Evolutionary conservation across 1,284 basidiomycete genomes (phyloP), one percentile per base, ranked within the genome.

Genomic region (Cryptococcus sp.): DNA sequence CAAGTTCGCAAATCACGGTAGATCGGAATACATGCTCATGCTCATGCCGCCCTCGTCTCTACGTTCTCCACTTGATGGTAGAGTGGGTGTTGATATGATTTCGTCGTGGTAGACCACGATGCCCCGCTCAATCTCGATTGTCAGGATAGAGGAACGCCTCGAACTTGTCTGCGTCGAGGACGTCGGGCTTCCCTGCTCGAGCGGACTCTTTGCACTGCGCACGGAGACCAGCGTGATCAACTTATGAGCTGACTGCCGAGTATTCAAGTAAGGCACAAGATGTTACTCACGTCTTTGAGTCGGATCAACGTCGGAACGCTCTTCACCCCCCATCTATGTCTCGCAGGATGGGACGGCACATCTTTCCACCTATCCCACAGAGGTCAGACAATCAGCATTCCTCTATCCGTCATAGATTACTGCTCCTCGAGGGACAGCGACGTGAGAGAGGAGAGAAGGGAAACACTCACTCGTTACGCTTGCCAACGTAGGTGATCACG

Each of bases 251-350:
- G 15, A 13, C 11, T 42, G 38, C 4, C 19, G 10, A n/a, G 43
- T 16, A 23, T 23, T 47, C 16, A 30, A 19, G 15, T 17, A 20
- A 17, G 47, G 16, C 20, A 39, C n/a, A 40, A n/a, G 3, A 25
- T 5, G 7, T 30, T 13, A 52, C 60, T 57, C 38, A 65, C 60
- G 25, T 61, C 54, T 23, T 54, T 35, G 5, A 64, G 40, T 15
- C 52, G 55, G 50, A 64, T 54, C 39, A 64, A 57, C 11, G 62
- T 61, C 20, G 62, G 62, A 15, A 64, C 58, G 45, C 35, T 48
- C 30, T 58, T 43, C n/a, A 61, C 60, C 11, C 57, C 54, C 23
- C 54, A 61, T 41, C 52, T 57, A 17, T 54, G n/a, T 39, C 63
- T 40, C 17, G 59, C 63, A 43, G 57, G 59, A 41, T 64, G 62